A percentile compares a stretch with the other conserved stretches of the same genome.
Conservation (phyloP, 208 protist species). For the Crithidia expoeki region DNA sequence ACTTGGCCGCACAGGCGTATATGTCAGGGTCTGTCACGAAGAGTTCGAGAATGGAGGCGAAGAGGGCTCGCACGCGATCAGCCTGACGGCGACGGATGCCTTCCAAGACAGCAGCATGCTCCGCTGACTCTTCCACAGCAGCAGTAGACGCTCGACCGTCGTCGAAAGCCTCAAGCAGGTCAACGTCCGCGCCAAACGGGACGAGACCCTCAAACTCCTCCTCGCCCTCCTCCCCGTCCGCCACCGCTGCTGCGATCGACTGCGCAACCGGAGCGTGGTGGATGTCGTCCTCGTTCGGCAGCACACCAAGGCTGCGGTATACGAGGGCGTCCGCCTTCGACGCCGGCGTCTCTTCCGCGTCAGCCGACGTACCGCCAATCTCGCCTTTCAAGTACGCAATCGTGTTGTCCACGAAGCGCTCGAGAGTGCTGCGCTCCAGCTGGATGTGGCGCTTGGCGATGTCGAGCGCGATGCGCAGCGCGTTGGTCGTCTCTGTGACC, state of each 20-base stretch:
- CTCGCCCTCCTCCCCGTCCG: slow-evolving; percentile 31
- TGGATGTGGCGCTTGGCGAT: slow-evolving; percentile 76
- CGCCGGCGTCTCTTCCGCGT: slow-evolving; percentile 26
- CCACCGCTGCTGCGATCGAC: slow-evolving; percentile 8
- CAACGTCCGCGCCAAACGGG: slow-evolving; percentile 47
- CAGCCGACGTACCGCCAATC: slow-evolving; percentile 56
- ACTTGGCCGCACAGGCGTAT: slow-evolving; percentile 71
- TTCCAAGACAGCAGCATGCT: slow-evolving; percentile 14
- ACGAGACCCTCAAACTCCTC: slow-evolving; percentile 27
- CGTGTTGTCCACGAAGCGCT: slow-evolving; percentile 77
- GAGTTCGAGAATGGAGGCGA: slow-evolving; percentile 59
- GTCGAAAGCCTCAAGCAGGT: slow-evolving; percentile 8
- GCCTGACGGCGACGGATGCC: slow-evolving; percentile 64
- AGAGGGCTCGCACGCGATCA: slow-evolving; percentile 72
- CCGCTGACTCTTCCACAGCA: slow-evolving; percentile 1
- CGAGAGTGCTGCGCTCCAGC: slow-evolving; percentile 65
- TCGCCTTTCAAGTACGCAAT: slow-evolving; percentile 82
- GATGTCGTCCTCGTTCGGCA: slow-evolving; percentile 35
- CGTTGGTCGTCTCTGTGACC: slow-evolving; percentile 83
- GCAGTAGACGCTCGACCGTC: background rate
- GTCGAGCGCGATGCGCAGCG: slow-evolving; percentile 74
- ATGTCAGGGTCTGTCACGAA: slow-evolving; percentile 89
- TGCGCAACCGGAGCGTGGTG: slow-evolving; percentile 37
- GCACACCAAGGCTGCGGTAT: slow-evolving; percentile 36
- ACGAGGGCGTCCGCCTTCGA: slow-evolving; percentile 26